A percentile compares a stretch with the other conserved stretches of the same genome.
phyloP scores from a whole-genome alignment of 75 land plant genomes.

The Cryptomeria japonica region DNA sequence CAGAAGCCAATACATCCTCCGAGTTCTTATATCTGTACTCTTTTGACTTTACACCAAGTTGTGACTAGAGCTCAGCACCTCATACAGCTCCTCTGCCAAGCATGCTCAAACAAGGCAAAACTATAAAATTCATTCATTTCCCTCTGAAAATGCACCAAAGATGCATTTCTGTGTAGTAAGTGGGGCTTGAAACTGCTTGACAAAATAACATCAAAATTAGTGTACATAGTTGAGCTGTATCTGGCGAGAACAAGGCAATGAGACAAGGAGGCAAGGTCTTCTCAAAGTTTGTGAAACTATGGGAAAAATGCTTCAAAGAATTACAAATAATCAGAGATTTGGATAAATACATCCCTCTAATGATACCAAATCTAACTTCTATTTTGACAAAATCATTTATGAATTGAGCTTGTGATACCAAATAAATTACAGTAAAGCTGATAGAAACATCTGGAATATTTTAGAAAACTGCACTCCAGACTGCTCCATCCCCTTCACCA shows the following conservation, averaged over 20 bases:
- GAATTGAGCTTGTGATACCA: background rate
- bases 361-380: background rate
- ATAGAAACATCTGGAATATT: background rate
- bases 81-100: background rate
- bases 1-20: background rate
- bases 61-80: background rate
- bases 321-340: background rate
- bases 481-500: constrained; percentile 69
- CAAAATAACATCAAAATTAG: constrained; percentile 1
- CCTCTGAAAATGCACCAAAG: constrained; percentile 10
- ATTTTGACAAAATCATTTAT: background rate
- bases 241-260: background rate
- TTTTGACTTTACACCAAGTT: background rate
- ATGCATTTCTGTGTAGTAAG: background rate
- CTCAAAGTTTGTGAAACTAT: background rate
- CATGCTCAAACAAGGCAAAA: background rate
- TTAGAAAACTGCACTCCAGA: constrained; percentile 53
- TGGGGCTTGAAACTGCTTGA: constrained; percentile 4
- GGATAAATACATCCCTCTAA: background rate
- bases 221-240: constrained; percentile 8
- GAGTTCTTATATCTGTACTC: background rate
- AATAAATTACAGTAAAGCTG: constrained; percentile 5
- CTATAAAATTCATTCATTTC: background rate
- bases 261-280: background rate
- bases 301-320: constrained; percentile 8